These are phyloP conservation scores for Ceriops decandra DNA, from an alignment of 345 rosid species.

Conservation along the genomic window DNA sequence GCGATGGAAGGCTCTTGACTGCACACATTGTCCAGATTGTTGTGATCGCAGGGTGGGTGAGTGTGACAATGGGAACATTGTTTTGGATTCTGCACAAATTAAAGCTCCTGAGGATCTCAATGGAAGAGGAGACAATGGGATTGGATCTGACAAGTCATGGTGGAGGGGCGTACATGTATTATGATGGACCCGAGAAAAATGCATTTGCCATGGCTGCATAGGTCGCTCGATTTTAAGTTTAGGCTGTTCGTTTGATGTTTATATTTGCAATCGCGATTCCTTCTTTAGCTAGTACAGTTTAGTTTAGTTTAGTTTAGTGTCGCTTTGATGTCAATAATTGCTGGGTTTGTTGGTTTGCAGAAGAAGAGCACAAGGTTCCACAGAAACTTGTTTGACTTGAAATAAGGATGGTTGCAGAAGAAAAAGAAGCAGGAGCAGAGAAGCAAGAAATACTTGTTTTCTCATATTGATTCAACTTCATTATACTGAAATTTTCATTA, in stretches of 20 bases:
- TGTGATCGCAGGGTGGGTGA: conserved; percentile 35
- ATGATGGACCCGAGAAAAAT: conserved; percentile 15
- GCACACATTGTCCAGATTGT: conserved; percentile 38
- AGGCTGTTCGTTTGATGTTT: neutral
- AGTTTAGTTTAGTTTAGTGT: too few species aligned
- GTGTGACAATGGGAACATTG: conserved; percentile 39
- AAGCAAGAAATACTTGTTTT: too few species aligned
- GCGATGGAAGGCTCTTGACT: conserved; percentile 34
- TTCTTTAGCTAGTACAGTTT: too few species aligned
- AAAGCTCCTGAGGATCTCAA: conserved; percentile 34
- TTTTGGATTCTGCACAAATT: conserved; percentile 27
- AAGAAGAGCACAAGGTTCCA: too few species aligned
- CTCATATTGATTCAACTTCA: too few species aligned
- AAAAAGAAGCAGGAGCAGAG: too few species aligned
- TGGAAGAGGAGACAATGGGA: conserved; percentile 37
- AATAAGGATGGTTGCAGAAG: too few species aligned
- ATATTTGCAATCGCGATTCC: too few species aligned
- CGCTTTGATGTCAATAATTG: too few species aligned
- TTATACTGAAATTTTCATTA: too few species aligned
- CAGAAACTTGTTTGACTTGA: too few species aligned
- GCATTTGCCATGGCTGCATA: neutral
- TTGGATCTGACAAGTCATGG: conserved; percentile 45
- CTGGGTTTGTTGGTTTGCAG: too few species aligned
- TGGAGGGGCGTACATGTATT: conserved; percentile 31
- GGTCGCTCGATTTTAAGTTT: neutral